phyloP scores from a whole-genome alignment of 148 eudicot genomes.

The Vaccinium vitisidaea region DNA sequence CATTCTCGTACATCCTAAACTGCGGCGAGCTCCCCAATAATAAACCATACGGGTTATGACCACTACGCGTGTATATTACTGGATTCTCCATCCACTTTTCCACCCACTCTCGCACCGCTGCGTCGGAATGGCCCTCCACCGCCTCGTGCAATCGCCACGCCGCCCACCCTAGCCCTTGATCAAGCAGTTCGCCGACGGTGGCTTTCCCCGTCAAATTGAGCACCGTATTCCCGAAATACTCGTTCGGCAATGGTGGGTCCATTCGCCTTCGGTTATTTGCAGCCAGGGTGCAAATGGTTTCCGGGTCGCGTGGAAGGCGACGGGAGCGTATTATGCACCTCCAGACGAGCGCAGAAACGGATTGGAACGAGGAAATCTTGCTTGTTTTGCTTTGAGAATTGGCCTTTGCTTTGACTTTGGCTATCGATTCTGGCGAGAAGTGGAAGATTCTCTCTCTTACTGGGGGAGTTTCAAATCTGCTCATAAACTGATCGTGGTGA shows the following conservation, averaged over 20 bases:
- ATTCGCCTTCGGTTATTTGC: conserved; percentile 22
- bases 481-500: conserved; percentile 27
- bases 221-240: conserved; percentile 25
- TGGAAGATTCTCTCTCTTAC: conserved; percentile 32
- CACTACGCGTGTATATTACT: conserved; percentile 4
- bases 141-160: neutral
- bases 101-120: neutral
- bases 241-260: conserved; percentile 19
- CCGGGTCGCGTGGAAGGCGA: neutral
- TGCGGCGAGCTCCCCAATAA: conserved; percentile 28
- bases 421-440: conserved; percentile 19
- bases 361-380: conserved; percentile 31
- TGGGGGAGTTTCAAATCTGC: conserved; percentile 18
- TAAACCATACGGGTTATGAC: conserved; percentile 19
- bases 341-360: conserved; percentile 26
- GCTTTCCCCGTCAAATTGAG: neutral
- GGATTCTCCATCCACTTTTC: conserved; percentile 16
- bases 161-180: neutral
- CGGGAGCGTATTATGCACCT: conserved; percentile 23
- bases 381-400: conserved; percentile 11
- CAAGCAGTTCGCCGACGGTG: neutral
- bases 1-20: conserved; percentile 25
- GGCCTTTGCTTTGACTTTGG: conserved; percentile 30
- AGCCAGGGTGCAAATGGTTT: neutral
- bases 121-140: conserved; percentile 16